Base-by-base conservation (phyloP, 371 early-diverging fungal species). In the Syncephalastrum contaminatum region DNA sequence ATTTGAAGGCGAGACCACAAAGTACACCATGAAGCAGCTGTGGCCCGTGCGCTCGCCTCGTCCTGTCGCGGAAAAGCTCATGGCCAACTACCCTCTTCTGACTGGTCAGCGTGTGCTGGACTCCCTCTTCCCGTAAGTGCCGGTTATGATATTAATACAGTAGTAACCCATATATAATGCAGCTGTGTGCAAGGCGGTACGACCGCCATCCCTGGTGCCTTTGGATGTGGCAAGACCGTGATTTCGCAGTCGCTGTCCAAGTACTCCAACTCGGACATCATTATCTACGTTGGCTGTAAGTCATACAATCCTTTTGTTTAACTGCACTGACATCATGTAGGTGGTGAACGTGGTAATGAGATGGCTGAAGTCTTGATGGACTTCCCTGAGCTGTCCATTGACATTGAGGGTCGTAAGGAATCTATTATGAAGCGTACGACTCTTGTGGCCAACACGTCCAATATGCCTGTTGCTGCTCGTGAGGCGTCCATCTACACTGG, bases 331-430 rank as follows among this genome's bases (percentile, higher is more conserved):
- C 42, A 46, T 20, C n/a, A 27, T 53, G 4, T 67, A 61, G 49
- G 95, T 67, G 99, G 99, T 64, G 99, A 99, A 80, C 92, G 99
- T 73, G 99, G 99, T 58, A 99, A 99, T 64, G 99, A 99, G 73
- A 99, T 99, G 99, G 99, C 99, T 69, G 99, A 99, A 84, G 99
- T 99, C 51, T 83, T 99, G 72, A 98, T 97, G 98, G 99, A 99
- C 70, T 99, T 99, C 90, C 99, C 99, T 21, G 89, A 93, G 88
- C 83, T 97, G 36, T 88, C 89, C 0, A 93, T 94, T 56, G 95
- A 93, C 62, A 80, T 97, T 30, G 91, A 94, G 39, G 98, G 95
- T 15, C 87, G 91, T 53, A 81, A 96, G 67, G 99, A 98, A 72
- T 93, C 95, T 41, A 99, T 99, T 74, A 99, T 99, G 99, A 96